A percentile compares a stretch with the other conserved stretches of the same genome.
Evolutionary conservation across 2,329 filamentous ascomycete genomes (phyloP).

Genomic region (Colletotrichum orbiculare): DNA sequence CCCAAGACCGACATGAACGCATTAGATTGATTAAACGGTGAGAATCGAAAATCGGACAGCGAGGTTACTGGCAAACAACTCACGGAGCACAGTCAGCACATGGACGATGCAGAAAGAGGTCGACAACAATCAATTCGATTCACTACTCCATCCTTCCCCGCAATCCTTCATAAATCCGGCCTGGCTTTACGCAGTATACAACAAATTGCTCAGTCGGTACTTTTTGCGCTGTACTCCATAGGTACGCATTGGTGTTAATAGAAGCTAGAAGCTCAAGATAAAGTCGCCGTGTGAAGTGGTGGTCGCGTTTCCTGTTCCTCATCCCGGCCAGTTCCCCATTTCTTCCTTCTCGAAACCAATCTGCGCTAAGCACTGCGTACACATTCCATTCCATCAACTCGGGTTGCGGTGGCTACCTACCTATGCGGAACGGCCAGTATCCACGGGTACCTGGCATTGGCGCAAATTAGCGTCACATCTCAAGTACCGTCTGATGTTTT

Average conservation of each 20-base stretch:
- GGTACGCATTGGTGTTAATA: too few relatives aligned
- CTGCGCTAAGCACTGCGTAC: too few relatives aligned
- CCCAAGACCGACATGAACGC: not conserved
- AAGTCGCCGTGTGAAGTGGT: not conserved
- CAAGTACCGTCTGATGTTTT: conserved; percentile 28
- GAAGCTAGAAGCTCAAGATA: too few relatives aligned
- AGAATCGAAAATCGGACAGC: conserved; percentile 25
- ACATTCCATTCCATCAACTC: conserved; percentile 11
- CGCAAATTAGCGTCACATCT: too few relatives aligned
- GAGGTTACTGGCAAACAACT: not conserved
- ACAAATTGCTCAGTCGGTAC: too few relatives aligned
- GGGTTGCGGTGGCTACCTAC: not conserved
- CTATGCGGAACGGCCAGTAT: not conserved
- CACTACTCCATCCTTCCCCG: conserved; percentile 28
- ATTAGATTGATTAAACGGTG: conserved; percentile 32
- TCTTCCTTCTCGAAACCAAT: conserved; percentile 35
- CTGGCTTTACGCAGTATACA: too few relatives aligned
- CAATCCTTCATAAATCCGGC: conserved; percentile 23
- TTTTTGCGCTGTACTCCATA: too few relatives aligned
- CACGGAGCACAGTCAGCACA: not conserved
- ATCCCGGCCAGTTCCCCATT: conserved; percentile 22
- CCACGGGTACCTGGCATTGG: not conserved
- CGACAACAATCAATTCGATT: conserved; percentile 19
- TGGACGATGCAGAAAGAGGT: not conserved
- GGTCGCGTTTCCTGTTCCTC: conserved; percentile 2